Evolutionary conservation across 257 asterid genomes (phyloP).

Genomic region (Jasminum sambac): DNA sequence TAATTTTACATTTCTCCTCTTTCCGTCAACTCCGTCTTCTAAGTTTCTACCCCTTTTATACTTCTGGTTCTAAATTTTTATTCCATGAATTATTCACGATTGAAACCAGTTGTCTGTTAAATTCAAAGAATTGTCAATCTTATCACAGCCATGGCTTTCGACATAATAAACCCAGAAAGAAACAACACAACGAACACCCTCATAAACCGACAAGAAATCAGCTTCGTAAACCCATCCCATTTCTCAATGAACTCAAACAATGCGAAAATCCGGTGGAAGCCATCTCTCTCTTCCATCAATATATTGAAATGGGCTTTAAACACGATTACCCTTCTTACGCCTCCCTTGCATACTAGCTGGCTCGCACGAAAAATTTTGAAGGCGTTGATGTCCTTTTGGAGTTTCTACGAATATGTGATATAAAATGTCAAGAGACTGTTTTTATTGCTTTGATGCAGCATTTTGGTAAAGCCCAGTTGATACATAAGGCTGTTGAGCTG

Average conservation of each 20-base stretch:
- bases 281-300: conserved; percentile 53
- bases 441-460: conserved; percentile 70
- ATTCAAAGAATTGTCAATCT: conserved; percentile 14
- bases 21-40: no score
- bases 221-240: conserved; percentile 58
- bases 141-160: conserved; percentile 31
- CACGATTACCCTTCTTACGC: conserved; percentile 89
- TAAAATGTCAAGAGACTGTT: conserved; percentile 65
- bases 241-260: conserved; percentile 62
- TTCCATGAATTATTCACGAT: conserved; percentile 24
- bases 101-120: conserved; percentile 13
- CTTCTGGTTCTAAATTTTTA: not conserved
- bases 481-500: conserved; percentile 52
- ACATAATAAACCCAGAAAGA: conserved; percentile 27
- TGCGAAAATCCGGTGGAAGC: conserved; percentile 53
- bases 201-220: conserved; percentile 42
- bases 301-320: conserved; percentile 53
- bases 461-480: conserved; percentile 59
- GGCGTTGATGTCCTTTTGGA: conserved; percentile 56
- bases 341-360: conserved; percentile 71
- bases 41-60: no score
- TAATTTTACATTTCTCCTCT: no score
- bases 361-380: conserved; percentile 55
- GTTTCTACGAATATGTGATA: conserved; percentile 41
- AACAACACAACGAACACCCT: conserved; percentile 31